Conservation (phyloP, 805 yeast species). For the Zygosaccharomyces pseudorouxii region DNA sequence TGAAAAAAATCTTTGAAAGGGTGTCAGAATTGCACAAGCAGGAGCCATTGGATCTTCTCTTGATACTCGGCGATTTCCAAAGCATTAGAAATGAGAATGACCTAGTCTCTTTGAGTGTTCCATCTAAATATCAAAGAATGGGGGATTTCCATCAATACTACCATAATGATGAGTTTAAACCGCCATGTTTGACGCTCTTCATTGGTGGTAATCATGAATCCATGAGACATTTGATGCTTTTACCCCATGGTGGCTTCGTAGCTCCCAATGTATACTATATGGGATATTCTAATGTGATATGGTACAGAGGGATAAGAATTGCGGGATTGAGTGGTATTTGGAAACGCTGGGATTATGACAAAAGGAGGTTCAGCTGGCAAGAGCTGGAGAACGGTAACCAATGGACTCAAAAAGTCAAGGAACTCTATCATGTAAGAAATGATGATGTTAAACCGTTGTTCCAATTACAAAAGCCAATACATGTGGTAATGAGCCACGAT, state of each 20-base stretch:
- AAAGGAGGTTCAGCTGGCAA: conserved; percentile 48
- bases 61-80: conserved; percentile 92
- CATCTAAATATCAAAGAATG: conserved; percentile 63
- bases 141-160: conserved; percentile 83
- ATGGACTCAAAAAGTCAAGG: conserved; percentile 27
- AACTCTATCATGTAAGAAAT: conserved; percentile 58
- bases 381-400: conserved; percentile 27
- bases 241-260: conserved; percentile 88
- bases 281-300: conserved; percentile 71
- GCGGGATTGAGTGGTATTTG: conserved; percentile 85
- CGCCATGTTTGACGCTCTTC: conserved; percentile 70
- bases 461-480: conserved; percentile 38
- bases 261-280: conserved; percentile 82
- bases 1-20: conserved; percentile 50
- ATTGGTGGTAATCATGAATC: conserved; percentile 97
- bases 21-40: conserved; percentile 25
- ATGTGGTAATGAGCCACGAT: conserved; percentile 76
- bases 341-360: conserved; percentile 47
- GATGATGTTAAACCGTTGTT: conserved; percentile 54
- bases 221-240: conserved; percentile 65
- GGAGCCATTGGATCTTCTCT: conserved; percentile 48
- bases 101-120: conserved; percentile 67
- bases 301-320: conserved; percentile 71
- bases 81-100: conserved; percentile 64
- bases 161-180: conserved; percentile 39